phyloP scores from a whole-genome alignment of 129 eudicot species.

The Pulicaria dysenterica region DNA sequence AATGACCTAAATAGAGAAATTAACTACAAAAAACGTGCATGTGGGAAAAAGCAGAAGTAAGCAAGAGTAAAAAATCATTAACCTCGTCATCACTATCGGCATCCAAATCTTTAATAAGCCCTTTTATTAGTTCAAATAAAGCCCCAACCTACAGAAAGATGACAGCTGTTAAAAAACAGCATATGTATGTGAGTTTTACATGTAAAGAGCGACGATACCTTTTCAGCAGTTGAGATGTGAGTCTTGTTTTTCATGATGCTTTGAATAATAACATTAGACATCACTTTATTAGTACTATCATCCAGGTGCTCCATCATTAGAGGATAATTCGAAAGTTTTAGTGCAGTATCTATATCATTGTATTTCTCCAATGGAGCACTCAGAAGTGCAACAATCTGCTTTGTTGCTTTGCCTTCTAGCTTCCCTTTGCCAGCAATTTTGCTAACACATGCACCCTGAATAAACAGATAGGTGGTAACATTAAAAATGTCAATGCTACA shows the following conservation, averaged over 20 bases:
- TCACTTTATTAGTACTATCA: slow-evolving; percentile 77
- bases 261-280: slow-evolving; percentile 88
- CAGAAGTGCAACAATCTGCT: slow-evolving; percentile 88
- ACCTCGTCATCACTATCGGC: slow-evolving; percentile 66
- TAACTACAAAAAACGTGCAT: too few species aligned
- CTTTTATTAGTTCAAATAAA: slow-evolving; percentile 83
- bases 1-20: slow-evolving; percentile 11
- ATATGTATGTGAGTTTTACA: slow-evolving; percentile 11
- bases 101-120: slow-evolving; percentile 83
- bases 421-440: slow-evolving; percentile 84
- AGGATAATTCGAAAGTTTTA: slow-evolving; percentile 94
- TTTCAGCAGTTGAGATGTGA: slow-evolving; percentile 79
- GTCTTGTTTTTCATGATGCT: slow-evolving; percentile 85
- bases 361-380: slow-evolving; percentile 98
- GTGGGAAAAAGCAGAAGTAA: too few species aligned
- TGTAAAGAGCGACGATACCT: slow-evolving; percentile 47
- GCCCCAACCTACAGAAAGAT: slow-evolving; percentile 76
- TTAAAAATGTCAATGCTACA: slow-evolving; percentile 11
- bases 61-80: too few species aligned
- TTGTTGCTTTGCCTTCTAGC: slow-evolving; percentile 79
- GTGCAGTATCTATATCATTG: slow-evolving; percentile 84
- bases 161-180: slow-evolving; percentile 25
- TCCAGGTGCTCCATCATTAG: slow-evolving; percentile 80
- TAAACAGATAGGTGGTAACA: slow-evolving; percentile 6
- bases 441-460: slow-evolving; percentile 91